Percentiles rank a stretch among this genome's conserved stretches.
Conservation (phyloP, 345 rosid genomes). For the Citrus unshiu region DNA sequence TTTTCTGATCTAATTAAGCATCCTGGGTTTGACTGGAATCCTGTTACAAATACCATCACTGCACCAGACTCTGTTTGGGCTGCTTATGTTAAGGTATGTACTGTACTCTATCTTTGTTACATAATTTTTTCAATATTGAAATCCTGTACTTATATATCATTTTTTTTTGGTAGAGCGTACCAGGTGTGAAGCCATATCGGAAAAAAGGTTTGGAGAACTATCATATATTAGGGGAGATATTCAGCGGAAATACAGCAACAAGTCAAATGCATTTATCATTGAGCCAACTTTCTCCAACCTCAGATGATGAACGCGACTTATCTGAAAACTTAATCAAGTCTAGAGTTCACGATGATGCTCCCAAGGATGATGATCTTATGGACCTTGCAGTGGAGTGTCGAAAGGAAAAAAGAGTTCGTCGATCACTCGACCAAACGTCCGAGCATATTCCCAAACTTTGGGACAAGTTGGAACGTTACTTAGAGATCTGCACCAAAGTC, state of each 20-base stretch:
- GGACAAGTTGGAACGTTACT: neutral
- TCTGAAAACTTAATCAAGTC: neutral
- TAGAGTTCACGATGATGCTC: neutral
- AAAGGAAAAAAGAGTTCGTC: neutral
- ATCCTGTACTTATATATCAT: neutral
- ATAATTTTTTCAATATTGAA: neutral
- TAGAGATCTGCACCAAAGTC: neutral
- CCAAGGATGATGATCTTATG: neutral
- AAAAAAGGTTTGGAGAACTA: conserved; percentile 1
- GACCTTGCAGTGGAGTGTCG: neutral
- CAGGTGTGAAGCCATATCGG: neutral
- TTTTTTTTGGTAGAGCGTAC: neutral
- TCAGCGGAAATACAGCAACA: neutral
- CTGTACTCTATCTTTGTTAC: neutral
- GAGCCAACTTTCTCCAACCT: neutral
- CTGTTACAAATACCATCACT: neutral
- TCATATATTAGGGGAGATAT: neutral
- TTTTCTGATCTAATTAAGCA: conserved; percentile 7
- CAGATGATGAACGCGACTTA: neutral
- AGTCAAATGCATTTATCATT: neutral
- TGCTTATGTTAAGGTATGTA: neutral
- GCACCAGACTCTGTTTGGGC: conserved; percentile 1
- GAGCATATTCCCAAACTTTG: neutral
- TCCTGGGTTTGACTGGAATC: conserved; percentile 4
- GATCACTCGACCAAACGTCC: neutral